Evolutionary conservation across 352 stramenopile genomes (phyloP).

Genomic region (Phytophthora brassicae): DNA sequence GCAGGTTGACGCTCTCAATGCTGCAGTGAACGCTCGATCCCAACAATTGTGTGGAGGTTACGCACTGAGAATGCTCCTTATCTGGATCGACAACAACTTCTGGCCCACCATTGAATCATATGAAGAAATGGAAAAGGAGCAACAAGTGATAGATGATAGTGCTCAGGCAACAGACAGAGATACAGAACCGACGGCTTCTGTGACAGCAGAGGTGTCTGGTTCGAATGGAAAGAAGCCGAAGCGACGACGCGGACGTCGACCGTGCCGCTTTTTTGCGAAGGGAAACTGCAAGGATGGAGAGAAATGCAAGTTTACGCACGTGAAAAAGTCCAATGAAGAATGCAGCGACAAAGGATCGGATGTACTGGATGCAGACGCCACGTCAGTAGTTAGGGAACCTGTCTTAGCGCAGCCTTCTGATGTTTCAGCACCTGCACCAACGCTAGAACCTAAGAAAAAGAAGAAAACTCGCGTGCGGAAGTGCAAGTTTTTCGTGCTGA

Average conservation of each 20-base stretch:
- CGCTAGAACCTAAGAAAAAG: slow-evolving; percentile 19
- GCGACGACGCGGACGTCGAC: slow-evolving; percentile 26
- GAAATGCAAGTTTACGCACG: slow-evolving; percentile 53
- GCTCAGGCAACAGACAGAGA: not conserved
- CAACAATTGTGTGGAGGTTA: slow-evolving; percentile 48
- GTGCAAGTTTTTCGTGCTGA: slow-evolving; percentile 61
- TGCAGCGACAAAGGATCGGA: slow-evolving; percentile 1
- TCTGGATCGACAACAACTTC: slow-evolving; percentile 86
- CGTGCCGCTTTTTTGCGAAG: slow-evolving; percentile 54
- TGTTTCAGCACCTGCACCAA: not conserved
- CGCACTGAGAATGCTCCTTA: slow-evolving; percentile 70
- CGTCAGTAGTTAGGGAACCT: slow-evolving; percentile 19
- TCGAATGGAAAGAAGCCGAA: slow-evolving; percentile 22
- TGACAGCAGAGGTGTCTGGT: not conserved
- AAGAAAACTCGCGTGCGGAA: slow-evolving; percentile 28
- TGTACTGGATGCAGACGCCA: not conserved
- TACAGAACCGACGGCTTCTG: not conserved
- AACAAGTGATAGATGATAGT: not conserved
- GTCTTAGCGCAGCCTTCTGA: slow-evolving; percentile 14
- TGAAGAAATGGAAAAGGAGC: not conserved
- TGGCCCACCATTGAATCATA: slow-evolving; percentile 37
- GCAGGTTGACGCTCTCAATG: slow-evolving; percentile 41
- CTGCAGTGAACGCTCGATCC: slow-evolving; percentile 40
- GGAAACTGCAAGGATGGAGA: slow-evolving; percentile 58
- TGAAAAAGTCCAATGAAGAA: slow-evolving; percentile 22